A percentile compares a stretch with the other conserved stretches of the same genome.
phyloP scores from a whole-genome alignment of 257 asterid species.

The Solanum pinnatisectum region DNA sequence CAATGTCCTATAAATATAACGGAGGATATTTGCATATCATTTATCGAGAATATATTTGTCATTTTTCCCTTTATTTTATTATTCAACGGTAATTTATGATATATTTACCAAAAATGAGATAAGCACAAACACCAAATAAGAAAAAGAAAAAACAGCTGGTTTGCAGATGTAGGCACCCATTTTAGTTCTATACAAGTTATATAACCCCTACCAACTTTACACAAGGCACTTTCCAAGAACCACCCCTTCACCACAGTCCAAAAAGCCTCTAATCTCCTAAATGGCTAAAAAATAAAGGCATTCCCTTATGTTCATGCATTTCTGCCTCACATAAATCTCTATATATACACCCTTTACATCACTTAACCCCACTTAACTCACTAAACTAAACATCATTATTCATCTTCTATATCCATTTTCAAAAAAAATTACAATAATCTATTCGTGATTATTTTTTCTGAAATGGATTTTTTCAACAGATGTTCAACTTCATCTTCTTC shows the following conservation, averaged over 20 bases:
- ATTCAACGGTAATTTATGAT: not conserved
- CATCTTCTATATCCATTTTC: not conserved
- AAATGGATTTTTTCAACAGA: constrained; percentile 34
- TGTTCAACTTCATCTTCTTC: constrained; percentile 43
- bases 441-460: not conserved
- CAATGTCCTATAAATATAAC: no score
- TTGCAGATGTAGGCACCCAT: constrained; percentile 16
- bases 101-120: not conserved
- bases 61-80: not conserved
- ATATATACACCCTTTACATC: constrained; percentile 10
- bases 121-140: not conserved
- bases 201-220: constrained; percentile 46
- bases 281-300: constrained; percentile 14
- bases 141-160: constrained; percentile 1
- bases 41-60: no score
- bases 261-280: constrained; percentile 3
- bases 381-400: not conserved
- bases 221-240: constrained; percentile 60
- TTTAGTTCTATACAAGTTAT: not conserved
- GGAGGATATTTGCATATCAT: rapidly evolving
- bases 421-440: no score
- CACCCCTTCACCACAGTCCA: constrained; percentile 3
- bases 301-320: constrained; percentile 32
- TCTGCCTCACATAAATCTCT: not conserved
- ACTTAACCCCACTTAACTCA: not conserved